phyloP scores from a whole-genome alignment of 306 rosid species.

The Prosopis cineraria region DNA sequence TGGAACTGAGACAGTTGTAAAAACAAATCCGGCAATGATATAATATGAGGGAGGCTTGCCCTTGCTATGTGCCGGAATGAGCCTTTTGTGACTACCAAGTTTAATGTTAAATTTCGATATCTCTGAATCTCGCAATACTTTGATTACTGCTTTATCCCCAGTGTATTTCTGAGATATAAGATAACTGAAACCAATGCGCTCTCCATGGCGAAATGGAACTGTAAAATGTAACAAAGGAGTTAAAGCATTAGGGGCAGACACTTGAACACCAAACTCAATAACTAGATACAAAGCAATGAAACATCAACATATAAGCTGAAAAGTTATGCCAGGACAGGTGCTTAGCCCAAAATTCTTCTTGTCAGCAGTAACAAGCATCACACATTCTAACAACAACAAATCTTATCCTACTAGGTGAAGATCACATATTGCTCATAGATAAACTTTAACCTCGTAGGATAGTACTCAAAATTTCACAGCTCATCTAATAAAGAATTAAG shows the following conservation, averaged over 20 bases:
- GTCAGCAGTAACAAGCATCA: not conserved
- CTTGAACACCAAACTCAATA: constrained; percentile 42
- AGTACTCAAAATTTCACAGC: not conserved
- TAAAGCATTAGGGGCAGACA: constrained; percentile 52
- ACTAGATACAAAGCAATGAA: not conserved
- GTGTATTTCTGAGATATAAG: constrained; percentile 84
- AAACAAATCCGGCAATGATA: constrained; percentile 93
- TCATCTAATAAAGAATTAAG: not conserved
- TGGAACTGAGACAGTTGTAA: constrained; percentile 84
- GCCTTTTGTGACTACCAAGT: constrained; percentile 71
- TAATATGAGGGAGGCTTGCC: constrained; percentile 94
- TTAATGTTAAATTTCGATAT: constrained; percentile 58
- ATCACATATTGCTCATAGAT: not conserved
- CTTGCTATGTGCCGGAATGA: constrained; percentile 89
- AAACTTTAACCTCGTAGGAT: not conserved
- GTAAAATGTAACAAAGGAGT: constrained; percentile 60
- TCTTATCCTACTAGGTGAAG: too few species aligned
- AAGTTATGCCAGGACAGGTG: not conserved
- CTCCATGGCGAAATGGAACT: constrained; percentile 96
- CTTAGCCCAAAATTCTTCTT: not conserved
- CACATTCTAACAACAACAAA: too few species aligned
- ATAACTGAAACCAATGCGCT: constrained; percentile 95
- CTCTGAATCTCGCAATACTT: constrained; percentile 69
- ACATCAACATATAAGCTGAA: not conserved
- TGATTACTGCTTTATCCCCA: constrained; percentile 59